Evolutionary conservation across 441 rosid species (phyloP), one percentile per base, ranked within the genome.

Genomic region (Viola pubescens): DNA sequence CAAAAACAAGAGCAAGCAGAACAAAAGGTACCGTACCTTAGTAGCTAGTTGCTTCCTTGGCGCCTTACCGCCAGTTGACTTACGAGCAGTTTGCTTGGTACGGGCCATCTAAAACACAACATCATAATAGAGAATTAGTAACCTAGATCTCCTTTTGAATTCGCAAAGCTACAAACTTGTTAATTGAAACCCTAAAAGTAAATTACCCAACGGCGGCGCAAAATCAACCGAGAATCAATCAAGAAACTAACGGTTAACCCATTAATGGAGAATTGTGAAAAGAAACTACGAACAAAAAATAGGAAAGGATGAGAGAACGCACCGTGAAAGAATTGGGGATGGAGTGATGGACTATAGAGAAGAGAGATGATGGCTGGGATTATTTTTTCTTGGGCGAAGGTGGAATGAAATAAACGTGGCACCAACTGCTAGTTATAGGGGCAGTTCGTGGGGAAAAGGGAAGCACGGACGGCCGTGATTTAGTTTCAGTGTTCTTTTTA

Each of bases 1-100:
- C 34, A 26, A 26, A 26, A 26, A 26, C 34, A 26, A 26, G 34
- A 26, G 34, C 34, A 26, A 26, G 3, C 34, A 26, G 2, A 26
- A 26, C 34, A 26, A 26, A 26, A 26, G 34, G 34, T 26, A 26
- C 2, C 34, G 34, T 26, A 26, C 87, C 84, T 81, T 83, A 37
- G 86, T 83, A 42, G 89, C 86, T 11, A 83, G 84, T 68, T 83
- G 86, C 76, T 83, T 83, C 54, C 84, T 77, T 1, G 86, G 89
- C 48, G 88, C 88, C 68, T 82, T 82, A 41, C 85, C 85, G 11
- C 82, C 85, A 1, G 84, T 80, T 3, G 88, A 82, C 53, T 82
- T 82, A 9, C 85, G 81, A 40, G 88, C 88, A 5, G 86, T 83
- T 66, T 83, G 89, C 80, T 83, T 83, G 5, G 86, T 83, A 73